Evolutionary conservation across 108 stramenopile species (phyloP).

Genomic region (Fragilaria crotonensis): DNA sequence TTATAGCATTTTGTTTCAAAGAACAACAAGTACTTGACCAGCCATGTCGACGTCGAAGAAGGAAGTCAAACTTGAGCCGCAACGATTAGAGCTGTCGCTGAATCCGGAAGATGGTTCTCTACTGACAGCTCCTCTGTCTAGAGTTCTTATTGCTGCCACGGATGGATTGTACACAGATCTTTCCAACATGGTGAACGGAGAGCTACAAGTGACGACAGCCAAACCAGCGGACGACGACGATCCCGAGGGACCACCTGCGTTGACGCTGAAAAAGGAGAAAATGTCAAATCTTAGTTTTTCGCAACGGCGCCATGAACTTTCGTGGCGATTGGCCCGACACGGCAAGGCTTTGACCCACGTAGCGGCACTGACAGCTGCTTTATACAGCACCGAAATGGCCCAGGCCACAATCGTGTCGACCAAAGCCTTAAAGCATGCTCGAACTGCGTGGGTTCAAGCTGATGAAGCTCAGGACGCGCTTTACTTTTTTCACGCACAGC

Average conservation of each 20-base stretch:
- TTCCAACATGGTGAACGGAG: slow-evolving; percentile 68
- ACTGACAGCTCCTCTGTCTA: slow-evolving; percentile 59
- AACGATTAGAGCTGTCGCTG: slow-evolving; percentile 38
- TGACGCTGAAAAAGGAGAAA: slow-evolving; percentile 28
- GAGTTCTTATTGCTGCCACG: slow-evolving; percentile 62
- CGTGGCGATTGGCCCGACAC: slow-evolving; percentile 59
- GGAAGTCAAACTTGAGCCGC: slow-evolving; percentile 11
- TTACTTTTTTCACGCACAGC: slow-evolving; percentile 77
- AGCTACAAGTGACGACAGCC: slow-evolving; percentile 26
- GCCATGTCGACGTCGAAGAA: neutral
- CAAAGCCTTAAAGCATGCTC: slow-evolving; percentile 51
- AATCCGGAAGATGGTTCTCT: slow-evolving; percentile 73
- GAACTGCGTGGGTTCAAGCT: slow-evolving; percentile 52
- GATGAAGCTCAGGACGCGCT: slow-evolving; percentile 87
- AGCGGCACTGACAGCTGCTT: slow-evolving; percentile 56
- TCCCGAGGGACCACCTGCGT: slow-evolving; percentile 8
- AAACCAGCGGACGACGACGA: slow-evolving; percentile 9
- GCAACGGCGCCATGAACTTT: slow-evolving; percentile 78
- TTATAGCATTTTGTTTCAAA: no score
- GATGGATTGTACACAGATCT: slow-evolving; percentile 74
- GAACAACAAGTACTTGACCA: no score
- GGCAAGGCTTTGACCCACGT: slow-evolving; percentile 52
- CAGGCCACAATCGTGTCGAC: slow-evolving; percentile 37
- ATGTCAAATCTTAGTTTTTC: slow-evolving; percentile 80
- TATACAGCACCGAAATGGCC: slow-evolving; percentile 18